phyloP scores from a whole-genome alignment of 164 flowering plant genomes.

The Tetrastigma voinierianum region DNA sequence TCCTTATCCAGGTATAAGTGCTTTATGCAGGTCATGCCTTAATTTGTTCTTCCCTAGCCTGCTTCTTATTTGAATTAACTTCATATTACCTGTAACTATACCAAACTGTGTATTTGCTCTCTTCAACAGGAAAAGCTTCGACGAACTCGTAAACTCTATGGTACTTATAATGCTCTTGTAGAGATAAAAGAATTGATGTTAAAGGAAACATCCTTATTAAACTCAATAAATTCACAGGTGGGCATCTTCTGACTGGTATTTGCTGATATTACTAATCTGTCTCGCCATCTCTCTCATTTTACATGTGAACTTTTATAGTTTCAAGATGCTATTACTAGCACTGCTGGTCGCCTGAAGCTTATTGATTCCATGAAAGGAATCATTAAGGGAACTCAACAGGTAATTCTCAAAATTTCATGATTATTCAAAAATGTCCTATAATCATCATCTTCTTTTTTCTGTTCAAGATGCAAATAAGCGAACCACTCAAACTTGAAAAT shows the following conservation, averaged over 20 bases:
- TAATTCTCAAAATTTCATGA: slow-evolving; percentile 20
- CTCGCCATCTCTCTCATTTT: not conserved
- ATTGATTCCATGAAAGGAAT: slow-evolving; percentile 78
- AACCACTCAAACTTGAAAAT: not conserved
- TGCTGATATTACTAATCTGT: not conserved
- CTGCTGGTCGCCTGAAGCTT: slow-evolving; percentile 65
- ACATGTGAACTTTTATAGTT: slow-evolving; percentile 41
- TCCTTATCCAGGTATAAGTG: slow-evolving; percentile 65
- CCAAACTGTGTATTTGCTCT: not conserved
- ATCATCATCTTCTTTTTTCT: not conserved
- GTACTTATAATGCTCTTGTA: slow-evolving; percentile 85
- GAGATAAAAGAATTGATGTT: slow-evolving; percentile 84
- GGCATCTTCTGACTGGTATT: not conserved
- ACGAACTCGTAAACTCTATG: slow-evolving; percentile 77
- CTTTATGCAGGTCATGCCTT: not conserved
- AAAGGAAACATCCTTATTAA: slow-evolving; percentile 80
- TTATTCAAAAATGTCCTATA: not conserved
- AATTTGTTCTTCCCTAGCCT: not conserved
- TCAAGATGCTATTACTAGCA: slow-evolving; percentile 62
- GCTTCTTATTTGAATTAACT: not conserved
- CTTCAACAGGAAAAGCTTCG: slow-evolving; percentile 58
- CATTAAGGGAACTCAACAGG: slow-evolving; percentile 76
- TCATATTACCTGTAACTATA: not conserved
- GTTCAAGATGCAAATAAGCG: not conserved
- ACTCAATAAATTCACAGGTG: slow-evolving; percentile 86